A percentile compares a stretch with the other conserved stretches of the same genome.
These are phyloP conservation scores for Chlorociboria aeruginascens DNA, from an alignment of 495 filamentous ascomycete genomes.

Conservation along the genomic window DNA sequence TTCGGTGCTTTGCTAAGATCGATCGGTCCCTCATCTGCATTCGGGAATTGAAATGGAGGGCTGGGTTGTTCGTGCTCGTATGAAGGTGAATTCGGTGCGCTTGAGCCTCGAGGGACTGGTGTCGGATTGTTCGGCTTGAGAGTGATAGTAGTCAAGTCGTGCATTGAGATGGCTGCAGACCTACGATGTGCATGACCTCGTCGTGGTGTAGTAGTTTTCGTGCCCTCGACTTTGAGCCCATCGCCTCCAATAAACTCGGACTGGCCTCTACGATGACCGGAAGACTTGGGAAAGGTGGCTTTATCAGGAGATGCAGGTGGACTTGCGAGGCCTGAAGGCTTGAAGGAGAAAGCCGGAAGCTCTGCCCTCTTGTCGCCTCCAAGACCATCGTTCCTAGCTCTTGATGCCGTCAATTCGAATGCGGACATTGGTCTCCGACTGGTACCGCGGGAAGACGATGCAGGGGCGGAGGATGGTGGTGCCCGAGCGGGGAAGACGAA, in stretches of 20 bases:
- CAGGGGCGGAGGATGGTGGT: slow-evolving; percentile 28
- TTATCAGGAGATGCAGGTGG: slow-evolving; percentile 30
- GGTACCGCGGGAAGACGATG: slow-evolving; percentile 31
- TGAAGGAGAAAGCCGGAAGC: slow-evolving; percentile 55
- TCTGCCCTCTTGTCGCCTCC: slow-evolving; percentile 17
- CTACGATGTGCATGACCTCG: slow-evolving; percentile 67
- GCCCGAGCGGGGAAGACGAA: slow-evolving; percentile 51
- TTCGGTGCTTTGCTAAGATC: slow-evolving; percentile 11
- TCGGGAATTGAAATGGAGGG: slow-evolving; percentile 21
- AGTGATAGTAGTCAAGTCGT: slow-evolving; percentile 60
- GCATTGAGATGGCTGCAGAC: slow-evolving; percentile 70
- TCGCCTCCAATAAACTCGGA: slow-evolving; percentile 76
- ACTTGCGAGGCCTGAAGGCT: slow-evolving; percentile 30
- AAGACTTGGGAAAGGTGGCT: slow-evolving; percentile 28
- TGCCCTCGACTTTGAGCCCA: slow-evolving; percentile 19
- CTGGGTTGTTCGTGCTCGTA: slow-evolving; percentile 27
- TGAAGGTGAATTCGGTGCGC: slow-evolving; percentile 59
- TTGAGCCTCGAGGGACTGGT: slow-evolving; percentile 36
- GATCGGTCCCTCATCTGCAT: neutral
- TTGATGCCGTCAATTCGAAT: slow-evolving; percentile 22
- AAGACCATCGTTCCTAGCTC: neutral
- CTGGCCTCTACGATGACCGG: slow-evolving; percentile 56
- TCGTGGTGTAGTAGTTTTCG: slow-evolving; percentile 43
- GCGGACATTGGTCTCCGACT: slow-evolving; percentile 35
- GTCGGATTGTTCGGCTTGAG: slow-evolving; percentile 32